A percentile compares a stretch with the other conserved stretches of the same genome.
Conservation (phyloP, 495 filamentous ascomycete genomes). For the Lasiosphaeriaceae sp. region DNA sequence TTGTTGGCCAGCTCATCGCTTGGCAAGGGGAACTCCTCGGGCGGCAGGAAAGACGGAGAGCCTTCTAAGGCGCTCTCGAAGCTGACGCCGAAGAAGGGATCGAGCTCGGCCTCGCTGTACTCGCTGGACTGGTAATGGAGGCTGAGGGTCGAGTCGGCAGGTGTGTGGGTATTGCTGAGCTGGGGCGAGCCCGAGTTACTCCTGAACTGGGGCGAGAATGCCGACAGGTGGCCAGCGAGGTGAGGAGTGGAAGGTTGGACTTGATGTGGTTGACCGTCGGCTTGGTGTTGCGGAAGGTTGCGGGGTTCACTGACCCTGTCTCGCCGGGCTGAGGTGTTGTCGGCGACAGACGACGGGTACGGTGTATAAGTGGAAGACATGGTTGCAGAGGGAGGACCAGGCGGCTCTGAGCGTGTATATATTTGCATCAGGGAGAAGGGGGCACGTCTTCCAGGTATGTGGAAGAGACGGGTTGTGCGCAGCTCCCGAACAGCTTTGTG, state of each 20-base stretch:
- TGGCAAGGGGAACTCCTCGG: conserved; percentile 14
- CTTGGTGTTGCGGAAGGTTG: conserved; percentile 15
- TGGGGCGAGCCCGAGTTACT: conserved; percentile 39
- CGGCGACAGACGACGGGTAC: conserved; percentile 24
- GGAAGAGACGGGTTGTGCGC: conserved; percentile 7
- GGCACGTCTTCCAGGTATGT: background rate
- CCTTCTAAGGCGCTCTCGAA: conserved; percentile 29
- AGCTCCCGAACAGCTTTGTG: conserved; percentile 9
- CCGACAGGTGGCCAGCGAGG: conserved; percentile 32
- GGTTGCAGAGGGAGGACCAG: conserved; percentile 14
- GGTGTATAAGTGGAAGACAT: conserved; percentile 31
- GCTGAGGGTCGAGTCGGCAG: conserved; percentile 40
- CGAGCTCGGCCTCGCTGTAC: conserved; percentile 37
- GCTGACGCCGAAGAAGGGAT: conserved; percentile 39
- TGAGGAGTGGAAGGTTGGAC: conserved; percentile 16
- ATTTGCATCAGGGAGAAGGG: conserved; percentile 4
- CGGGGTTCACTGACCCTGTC: conserved; percentile 25
- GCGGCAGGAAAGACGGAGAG: conserved; percentile 33
- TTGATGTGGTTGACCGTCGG: conserved; percentile 14
- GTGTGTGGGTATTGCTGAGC: conserved; percentile 34
- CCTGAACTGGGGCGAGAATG: conserved; percentile 37
- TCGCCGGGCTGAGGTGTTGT: conserved; percentile 19
- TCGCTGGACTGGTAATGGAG: conserved; percentile 40
- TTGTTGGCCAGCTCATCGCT: conserved; percentile 2
- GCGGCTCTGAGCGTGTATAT: conserved; percentile 19